Conservation (phyloP, 179 eudicot species). For the Nepenthes alata region DNA sequence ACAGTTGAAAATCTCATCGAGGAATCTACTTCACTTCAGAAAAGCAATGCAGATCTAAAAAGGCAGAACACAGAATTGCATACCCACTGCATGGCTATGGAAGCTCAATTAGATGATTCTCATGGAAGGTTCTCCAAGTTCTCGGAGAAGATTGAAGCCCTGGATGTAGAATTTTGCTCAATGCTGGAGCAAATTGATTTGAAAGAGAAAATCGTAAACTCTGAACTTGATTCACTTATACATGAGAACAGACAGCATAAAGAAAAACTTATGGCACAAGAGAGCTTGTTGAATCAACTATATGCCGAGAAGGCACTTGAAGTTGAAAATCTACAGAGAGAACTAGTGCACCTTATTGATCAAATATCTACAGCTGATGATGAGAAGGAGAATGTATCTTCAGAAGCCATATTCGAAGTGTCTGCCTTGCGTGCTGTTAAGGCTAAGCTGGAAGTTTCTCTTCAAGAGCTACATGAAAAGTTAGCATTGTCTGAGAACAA, state of each 20-base stretch:
- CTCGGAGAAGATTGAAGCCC: slow-evolving; percentile 33
- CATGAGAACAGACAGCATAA: slow-evolving; percentile 33
- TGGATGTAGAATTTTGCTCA: slow-evolving; percentile 44
- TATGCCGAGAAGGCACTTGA: slow-evolving; percentile 46
- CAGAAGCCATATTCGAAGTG: slow-evolving; percentile 34
- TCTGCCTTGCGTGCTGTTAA: slow-evolving; percentile 46
- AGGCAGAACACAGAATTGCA: slow-evolving; percentile 42
- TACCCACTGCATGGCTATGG: slow-evolving; percentile 29
- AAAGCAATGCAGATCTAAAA: slow-evolving; percentile 42
- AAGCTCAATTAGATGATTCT: slow-evolving; percentile 41
- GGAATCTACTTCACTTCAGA: slow-evolving; percentile 45
- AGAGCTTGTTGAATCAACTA: slow-evolving; percentile 35
- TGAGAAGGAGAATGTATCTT: slow-evolving; percentile 27
- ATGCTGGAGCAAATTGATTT: slow-evolving; percentile 42
- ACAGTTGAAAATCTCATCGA: slow-evolving; percentile 44
- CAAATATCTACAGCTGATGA: slow-evolving; percentile 32
- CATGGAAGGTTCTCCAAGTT: slow-evolving; percentile 28
- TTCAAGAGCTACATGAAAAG: slow-evolving; percentile 34
- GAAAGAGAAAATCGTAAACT: slow-evolving; percentile 44
- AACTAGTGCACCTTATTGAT: slow-evolving; percentile 48
- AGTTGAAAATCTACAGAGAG: slow-evolving; percentile 52
- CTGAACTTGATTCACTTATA: slow-evolving; percentile 57
- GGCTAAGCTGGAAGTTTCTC: slow-evolving; percentile 38
- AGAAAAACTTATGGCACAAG: slow-evolving; percentile 38
- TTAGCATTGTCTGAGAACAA: slow-evolving; percentile 28